These are phyloP conservation scores for Wickerhamomyces sp. DNA, from an alignment of 1,139 yeast species.

Conservation along the genomic window DNA sequence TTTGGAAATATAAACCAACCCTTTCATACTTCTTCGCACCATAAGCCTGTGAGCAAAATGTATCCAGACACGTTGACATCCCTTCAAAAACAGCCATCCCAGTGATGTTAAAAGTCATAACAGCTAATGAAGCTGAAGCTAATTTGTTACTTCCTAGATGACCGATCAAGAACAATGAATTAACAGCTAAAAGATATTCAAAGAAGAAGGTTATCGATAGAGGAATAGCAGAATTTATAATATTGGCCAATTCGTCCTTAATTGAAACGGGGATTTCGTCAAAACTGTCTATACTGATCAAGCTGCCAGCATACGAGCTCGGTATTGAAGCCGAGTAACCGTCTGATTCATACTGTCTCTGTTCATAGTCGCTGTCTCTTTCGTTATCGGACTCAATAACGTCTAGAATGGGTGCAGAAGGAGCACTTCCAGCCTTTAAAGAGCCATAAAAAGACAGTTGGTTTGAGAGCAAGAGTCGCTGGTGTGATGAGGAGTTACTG, in stretches of 20 bases:
- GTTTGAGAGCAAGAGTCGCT: conserved; percentile 1
- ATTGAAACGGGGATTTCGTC: conserved; percentile 12
- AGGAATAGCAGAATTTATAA: conserved; percentile 34
- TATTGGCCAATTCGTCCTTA: conserved; percentile 12
- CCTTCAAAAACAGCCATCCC: conserved; percentile 49
- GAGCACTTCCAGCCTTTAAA: neutral
- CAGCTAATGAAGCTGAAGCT: conserved; percentile 47
- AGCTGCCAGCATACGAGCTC: conserved; percentile 5
- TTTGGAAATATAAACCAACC: conserved; percentile 39
- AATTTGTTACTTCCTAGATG: conserved; percentile 40
- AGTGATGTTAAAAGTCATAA: conserved; percentile 46
- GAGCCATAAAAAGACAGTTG: conserved; percentile 7
- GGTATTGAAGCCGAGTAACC: conserved; percentile 12
- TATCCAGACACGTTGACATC: conserved; percentile 48
- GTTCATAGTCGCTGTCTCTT: conserved; percentile 10
- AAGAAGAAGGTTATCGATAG: conserved; percentile 44
- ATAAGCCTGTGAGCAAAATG: conserved; percentile 50
- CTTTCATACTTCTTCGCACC: conserved; percentile 33
- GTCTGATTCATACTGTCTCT: conserved; percentile 11
- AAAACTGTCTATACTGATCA: conserved; percentile 4
- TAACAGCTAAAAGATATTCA: conserved; percentile 44
- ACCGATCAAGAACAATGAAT: conserved; percentile 46
- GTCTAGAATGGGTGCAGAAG: conserved; percentile 1
- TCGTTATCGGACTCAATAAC: conserved; percentile 9
- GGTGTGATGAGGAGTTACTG: conserved; percentile 5